A percentile compares a stretch with the other conserved stretches of the same genome.
These are phyloP conservation scores for Podaxis sp. DNA, from an alignment of 768 basidiomycete species.

Conservation along the genomic window DNA sequence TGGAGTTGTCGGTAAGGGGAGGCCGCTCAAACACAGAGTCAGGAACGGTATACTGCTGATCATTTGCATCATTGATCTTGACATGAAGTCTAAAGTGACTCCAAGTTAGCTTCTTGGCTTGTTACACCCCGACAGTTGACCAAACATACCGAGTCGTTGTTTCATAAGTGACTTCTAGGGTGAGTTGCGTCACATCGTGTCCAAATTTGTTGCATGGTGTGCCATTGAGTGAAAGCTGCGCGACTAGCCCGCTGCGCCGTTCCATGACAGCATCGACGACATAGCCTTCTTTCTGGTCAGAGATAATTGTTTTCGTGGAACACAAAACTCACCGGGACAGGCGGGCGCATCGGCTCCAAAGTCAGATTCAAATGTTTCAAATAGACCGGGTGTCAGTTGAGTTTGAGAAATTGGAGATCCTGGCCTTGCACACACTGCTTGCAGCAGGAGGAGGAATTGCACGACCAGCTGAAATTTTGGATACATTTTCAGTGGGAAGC, in stretches of 20 bases:
- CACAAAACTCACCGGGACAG: slow-evolving; percentile 19
- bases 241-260: slow-evolving; percentile 49
- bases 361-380: slow-evolving; percentile 3
- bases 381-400: slow-evolving; percentile 1
- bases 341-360: neutral
- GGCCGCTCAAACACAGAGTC: slow-evolving; percentile 55
- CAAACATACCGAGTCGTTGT: slow-evolving; percentile 43
- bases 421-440: neutral
- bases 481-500: neutral
- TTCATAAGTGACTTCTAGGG: slow-evolving; percentile 69
- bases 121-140: neutral
- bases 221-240: slow-evolving; percentile 54
- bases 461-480: neutral
- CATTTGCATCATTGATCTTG: slow-evolving; percentile 60
- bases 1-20: slow-evolving; percentile 32
- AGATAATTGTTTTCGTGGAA: slow-evolving; percentile 1
- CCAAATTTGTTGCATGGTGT: slow-evolving; percentile 67
- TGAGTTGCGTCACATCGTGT: slow-evolving; percentile 53
- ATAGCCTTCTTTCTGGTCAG: slow-evolving; percentile 45
- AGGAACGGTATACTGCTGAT: slow-evolving; percentile 68
- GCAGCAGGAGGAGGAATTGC: neutral
- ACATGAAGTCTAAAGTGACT: slow-evolving; percentile 54
- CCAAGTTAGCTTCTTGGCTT: neutral
- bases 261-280: slow-evolving; percentile 43
- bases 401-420: neutral